phyloP scores from a whole-genome alignment of 768 basidiomycete genomes.

The Naganishia kalamii region DNA sequence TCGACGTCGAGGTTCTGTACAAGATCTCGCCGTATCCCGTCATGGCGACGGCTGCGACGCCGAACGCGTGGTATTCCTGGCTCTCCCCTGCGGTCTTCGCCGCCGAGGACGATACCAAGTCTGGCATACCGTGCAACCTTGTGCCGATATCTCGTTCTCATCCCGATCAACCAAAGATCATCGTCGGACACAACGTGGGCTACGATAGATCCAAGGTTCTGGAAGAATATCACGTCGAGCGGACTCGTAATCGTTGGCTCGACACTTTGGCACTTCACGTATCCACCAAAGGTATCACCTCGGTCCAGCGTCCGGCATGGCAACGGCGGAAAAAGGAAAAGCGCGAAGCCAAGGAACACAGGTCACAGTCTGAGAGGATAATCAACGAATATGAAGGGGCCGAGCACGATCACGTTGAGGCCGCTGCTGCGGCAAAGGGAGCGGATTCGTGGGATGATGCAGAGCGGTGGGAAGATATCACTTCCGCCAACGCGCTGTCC shows the following conservation, averaged over 20 bases:
- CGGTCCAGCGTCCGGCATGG: constrained; percentile 91
- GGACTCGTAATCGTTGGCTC: constrained; percentile 69
- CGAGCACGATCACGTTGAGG: constrained; percentile 24
- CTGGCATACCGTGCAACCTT: constrained; percentile 20
- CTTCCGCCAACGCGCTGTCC: constrained; percentile 80
- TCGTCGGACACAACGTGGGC: constrained; percentile 92
- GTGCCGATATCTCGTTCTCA: constrained; percentile 40
- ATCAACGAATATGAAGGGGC: constrained; percentile 48
- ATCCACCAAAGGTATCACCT: constrained; percentile 87
- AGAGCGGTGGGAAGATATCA: constrained; percentile 81
- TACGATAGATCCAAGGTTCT: constrained; percentile 78
- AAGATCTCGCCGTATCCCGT: constrained; percentile 68
- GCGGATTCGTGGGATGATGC: constrained; percentile 39
- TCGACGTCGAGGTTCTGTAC: constrained; percentile 88
- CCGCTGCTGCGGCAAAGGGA: constrained; percentile 14
- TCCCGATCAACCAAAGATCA: constrained; percentile 54
- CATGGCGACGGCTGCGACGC: constrained; percentile 79
- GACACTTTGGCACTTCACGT: constrained; percentile 95
- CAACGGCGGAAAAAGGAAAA: constrained; percentile 72
- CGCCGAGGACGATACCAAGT: constrained; percentile 13
- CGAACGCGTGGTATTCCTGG: constrained; percentile 89
- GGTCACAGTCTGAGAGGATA: constrained; percentile 39
- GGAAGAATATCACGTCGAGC: constrained; percentile 71
- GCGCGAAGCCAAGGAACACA: constrained; percentile 55
- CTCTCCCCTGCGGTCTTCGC: constrained; percentile 60